Percentiles rank a stretch among this genome's conserved stretches.
Conservation (phyloP, 495 filamentous ascomycete species). For the Penicillium verhagenii region DNA sequence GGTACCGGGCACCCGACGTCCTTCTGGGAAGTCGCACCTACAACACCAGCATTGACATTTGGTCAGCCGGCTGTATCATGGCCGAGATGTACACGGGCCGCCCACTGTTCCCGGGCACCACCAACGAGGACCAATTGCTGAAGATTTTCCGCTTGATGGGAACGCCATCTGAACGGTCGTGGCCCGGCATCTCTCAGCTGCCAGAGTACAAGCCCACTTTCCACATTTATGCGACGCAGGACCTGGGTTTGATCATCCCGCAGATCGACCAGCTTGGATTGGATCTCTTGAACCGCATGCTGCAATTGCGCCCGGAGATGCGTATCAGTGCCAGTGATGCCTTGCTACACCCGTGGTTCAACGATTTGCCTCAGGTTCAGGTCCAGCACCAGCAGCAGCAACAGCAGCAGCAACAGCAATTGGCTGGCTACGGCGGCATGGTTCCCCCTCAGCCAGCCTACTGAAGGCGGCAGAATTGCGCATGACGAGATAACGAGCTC, state of each 20-base stretch:
- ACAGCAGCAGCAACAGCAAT: slow-evolving; percentile 43
- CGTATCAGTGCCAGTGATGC: slow-evolving; percentile 82
- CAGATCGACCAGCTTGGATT: slow-evolving; percentile 85
- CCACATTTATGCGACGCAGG: slow-evolving; percentile 94
- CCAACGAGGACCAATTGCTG: slow-evolving; percentile 91
- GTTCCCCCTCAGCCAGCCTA: slow-evolving; percentile 41
- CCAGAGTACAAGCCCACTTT: slow-evolving; percentile 94
- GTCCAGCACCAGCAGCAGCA: slow-evolving; percentile 50
- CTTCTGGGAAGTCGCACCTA: slow-evolving; percentile 88
- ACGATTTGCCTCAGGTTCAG: slow-evolving; percentile 56
- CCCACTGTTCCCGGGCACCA: slow-evolving; percentile 90
- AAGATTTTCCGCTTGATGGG: slow-evolving; percentile 98
- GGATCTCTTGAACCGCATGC: slow-evolving; percentile 83
- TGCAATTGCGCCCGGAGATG: slow-evolving; percentile 90
- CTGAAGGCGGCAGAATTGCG: slow-evolving; percentile 19
- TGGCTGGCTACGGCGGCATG: slow-evolving; percentile 46
- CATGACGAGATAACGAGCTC: slow-evolving; percentile 34
- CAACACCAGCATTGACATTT: slow-evolving; percentile 97
- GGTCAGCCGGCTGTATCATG: slow-evolving; percentile 98
- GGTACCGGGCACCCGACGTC: slow-evolving; percentile 94
- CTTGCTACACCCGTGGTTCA: slow-evolving; percentile 88
- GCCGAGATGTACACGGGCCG: slow-evolving; percentile 96
- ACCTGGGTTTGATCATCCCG: slow-evolving; percentile 78
- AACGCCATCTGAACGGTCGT: slow-evolving; percentile 86
- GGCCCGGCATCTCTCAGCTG: slow-evolving; percentile 86